A percentile compares a stretch with the other conserved stretches of the same genome.
These are phyloP conservation scores for Phytopythium ostracodes DNA, from an alignment of 352 stramenopile species.

Conservation along the genomic window DNA sequence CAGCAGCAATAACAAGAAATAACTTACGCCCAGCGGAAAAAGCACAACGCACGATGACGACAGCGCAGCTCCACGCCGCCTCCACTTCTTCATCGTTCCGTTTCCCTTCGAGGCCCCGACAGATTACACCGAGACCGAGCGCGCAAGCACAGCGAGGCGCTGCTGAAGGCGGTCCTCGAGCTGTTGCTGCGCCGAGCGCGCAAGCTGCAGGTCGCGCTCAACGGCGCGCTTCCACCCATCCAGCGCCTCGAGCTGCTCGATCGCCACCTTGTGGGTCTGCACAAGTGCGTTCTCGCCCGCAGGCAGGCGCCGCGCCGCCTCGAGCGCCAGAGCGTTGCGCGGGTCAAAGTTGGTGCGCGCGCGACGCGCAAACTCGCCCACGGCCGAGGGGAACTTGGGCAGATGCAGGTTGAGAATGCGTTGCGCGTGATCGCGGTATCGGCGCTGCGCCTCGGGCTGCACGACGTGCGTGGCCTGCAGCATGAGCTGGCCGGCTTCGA, in stretches of 20 bases:
- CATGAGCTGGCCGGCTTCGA: constrained; percentile 71
- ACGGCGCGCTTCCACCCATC: constrained; percentile 58
- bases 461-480: constrained; percentile 50
- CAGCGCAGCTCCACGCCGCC: too few species aligned
- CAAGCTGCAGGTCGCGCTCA: constrained; percentile 47
- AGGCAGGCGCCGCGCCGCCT: constrained; percentile 59
- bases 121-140: constrained; percentile 46
- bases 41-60: background rate
- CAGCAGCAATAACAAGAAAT: constrained; percentile 9
- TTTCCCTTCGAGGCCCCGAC: background rate
- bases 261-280: constrained; percentile 69
- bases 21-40: constrained; percentile 7
- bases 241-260: constrained; percentile 70
- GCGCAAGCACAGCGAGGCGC: constrained; percentile 51
- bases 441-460: constrained; percentile 63
- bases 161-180: constrained; percentile 62
- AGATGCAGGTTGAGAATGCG: constrained; percentile 41
- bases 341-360: constrained; percentile 57
- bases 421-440: constrained; percentile 55
- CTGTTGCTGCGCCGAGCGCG: constrained; percentile 37
- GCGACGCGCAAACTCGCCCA: constrained; percentile 62
- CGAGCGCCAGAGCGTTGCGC: constrained; percentile 43
- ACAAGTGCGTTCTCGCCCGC: constrained; percentile 67
- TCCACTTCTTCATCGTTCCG: background rate
- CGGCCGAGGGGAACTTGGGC: constrained; percentile 60